These are phyloP conservation scores for Tylopilus intermedius DNA, from an alignment of 768 basidiomycete species.

Conservation along the genomic window DNA sequence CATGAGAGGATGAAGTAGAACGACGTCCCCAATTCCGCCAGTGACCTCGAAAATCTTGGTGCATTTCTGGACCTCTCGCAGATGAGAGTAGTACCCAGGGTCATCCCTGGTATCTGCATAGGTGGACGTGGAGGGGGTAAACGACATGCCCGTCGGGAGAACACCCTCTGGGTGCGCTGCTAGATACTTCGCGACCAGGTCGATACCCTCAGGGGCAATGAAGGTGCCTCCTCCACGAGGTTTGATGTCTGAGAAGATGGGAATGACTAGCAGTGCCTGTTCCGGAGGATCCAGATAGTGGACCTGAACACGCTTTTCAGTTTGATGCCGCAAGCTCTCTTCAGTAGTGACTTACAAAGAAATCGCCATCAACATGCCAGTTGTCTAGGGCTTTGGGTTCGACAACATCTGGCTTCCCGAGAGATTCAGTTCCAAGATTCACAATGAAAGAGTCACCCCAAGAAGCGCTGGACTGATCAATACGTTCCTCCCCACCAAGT, in stretches of 20 bases:
- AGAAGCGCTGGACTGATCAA: background rate
- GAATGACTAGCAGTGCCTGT: background rate
- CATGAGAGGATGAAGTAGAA: background rate
- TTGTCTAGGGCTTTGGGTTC: background rate
- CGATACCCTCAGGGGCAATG: background rate
- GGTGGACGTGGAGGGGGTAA: background rate
- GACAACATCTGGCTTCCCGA: background rate
- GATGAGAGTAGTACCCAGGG: background rate
- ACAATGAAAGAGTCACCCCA: background rate
- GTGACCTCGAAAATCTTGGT: background rate
- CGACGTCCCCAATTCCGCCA: background rate
- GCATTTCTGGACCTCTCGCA: too few relatives aligned
- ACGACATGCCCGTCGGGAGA: background rate
- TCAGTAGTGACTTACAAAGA: background rate
- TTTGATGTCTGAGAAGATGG: conserved; percentile 9
- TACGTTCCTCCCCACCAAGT: background rate
- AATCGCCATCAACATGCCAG: background rate
- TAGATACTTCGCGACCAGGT: background rate
- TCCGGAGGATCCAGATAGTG: background rate
- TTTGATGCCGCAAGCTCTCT: background rate
- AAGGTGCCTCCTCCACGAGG: conserved; percentile 2
- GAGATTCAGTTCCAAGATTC: background rate
- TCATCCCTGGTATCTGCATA: background rate
- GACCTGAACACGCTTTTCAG: background rate
- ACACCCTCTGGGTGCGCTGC: background rate